These are phyloP conservation scores for Lophium mytilinum DNA, from an alignment of 495 filamentous ascomycete species.

Conservation along the genomic window DNA sequence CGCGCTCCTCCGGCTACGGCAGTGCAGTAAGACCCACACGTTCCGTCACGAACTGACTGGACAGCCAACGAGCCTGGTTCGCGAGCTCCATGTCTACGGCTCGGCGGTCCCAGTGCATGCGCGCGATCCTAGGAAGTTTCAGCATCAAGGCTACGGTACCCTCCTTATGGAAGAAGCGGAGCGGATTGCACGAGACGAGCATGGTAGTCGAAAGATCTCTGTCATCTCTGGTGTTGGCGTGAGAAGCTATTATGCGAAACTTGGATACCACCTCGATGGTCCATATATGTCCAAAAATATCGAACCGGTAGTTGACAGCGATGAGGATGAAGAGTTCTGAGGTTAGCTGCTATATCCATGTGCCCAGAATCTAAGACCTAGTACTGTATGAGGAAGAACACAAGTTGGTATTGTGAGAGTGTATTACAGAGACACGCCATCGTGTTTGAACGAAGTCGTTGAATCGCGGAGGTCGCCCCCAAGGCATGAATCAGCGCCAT, in stretches of 20 bases:
- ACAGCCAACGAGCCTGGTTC: constrained; percentile 83
- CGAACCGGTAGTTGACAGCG: constrained; percentile 18
- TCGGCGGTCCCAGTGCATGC: constrained; percentile 92
- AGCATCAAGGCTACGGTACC: constrained; percentile 96
- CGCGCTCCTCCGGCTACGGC: constrained; percentile 78
- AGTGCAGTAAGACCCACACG: constrained; percentile 82
- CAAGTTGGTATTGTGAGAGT: too few species aligned
- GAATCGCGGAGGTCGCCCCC: too few species aligned
- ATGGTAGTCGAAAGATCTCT: constrained; percentile 85
- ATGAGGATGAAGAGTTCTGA: not conserved
- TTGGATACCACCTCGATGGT: constrained; percentile 85
- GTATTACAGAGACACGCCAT: too few species aligned
- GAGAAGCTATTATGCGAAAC: constrained; percentile 81
- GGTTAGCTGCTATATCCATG: too few species aligned
- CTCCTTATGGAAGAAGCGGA: constrained; percentile 97
- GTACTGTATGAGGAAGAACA: too few species aligned
- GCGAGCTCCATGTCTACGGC: constrained; percentile 94
- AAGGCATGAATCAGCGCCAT: too few species aligned
- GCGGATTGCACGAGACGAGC: constrained; percentile 85
- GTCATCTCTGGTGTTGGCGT: constrained; percentile 96
- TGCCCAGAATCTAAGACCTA: too few species aligned
- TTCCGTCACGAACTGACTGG: constrained; percentile 80
- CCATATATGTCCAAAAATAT: constrained; percentile 29
- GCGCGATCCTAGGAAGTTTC: constrained; percentile 88
- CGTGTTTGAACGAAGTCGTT: too few species aligned